Conservation (phyloP, 805 yeast species). For the Saturnispora kantuleensis region DNA sequence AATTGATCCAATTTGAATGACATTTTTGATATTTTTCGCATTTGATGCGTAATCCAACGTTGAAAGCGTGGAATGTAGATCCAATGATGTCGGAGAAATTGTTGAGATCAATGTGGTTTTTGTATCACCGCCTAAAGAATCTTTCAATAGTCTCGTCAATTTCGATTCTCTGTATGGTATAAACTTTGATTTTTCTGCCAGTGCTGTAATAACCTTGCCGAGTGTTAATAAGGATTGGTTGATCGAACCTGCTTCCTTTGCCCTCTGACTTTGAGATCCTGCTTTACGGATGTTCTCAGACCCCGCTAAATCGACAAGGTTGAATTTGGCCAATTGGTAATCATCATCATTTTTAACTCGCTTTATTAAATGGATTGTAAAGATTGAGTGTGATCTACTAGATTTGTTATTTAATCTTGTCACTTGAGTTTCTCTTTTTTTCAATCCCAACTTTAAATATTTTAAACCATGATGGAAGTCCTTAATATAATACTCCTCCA, state of each 20-base stretch:
- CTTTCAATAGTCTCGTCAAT: conserved; percentile 64
- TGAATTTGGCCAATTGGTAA: conserved; percentile 23
- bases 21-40: conserved; percentile 43
- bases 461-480: conserved; percentile 47
- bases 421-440: conserved; percentile 54
- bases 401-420: conserved; percentile 68
- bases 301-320: conserved; percentile 90
- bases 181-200: conserved; percentile 57
- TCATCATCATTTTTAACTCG: conserved; percentile 22
- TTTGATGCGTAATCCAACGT: conserved; percentile 49
- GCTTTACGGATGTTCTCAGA: conserved; percentile 82
- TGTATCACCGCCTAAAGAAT: conserved; percentile 79
- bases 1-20: conserved; percentile 39
- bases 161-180: conserved; percentile 75
- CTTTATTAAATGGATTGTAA: conserved; percentile 51
- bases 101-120: conserved; percentile 85
- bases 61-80: conserved; percentile 40
- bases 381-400: conserved; percentile 70
- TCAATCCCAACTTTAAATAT: conserved; percentile 46
- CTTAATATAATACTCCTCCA: conserved; percentile 50
- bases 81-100: conserved; percentile 52
- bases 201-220: conserved; percentile 77
- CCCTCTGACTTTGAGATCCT: conserved; percentile 79
- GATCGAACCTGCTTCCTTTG: conserved; percentile 88
- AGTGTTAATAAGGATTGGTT: conserved; percentile 80